Evolutionary conservation across 768 basidiomycete genomes (phyloP), one percentile per base, ranked within the genome.

Genomic region (Hygrocybe punicea): DNA sequence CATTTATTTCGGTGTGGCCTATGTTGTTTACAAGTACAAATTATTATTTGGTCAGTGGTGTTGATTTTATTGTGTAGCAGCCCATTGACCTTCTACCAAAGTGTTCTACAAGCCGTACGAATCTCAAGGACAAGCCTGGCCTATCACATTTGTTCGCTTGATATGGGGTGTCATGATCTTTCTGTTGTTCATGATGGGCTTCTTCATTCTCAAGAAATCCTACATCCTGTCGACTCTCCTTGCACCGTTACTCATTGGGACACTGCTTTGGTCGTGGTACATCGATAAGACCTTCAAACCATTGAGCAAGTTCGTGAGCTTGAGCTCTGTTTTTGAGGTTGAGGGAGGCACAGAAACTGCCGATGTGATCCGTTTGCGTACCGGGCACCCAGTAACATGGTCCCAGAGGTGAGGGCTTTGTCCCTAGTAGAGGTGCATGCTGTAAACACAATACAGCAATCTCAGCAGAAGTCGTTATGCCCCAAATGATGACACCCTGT

Each of bases 21-120:
- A 99, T 68, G 80, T 98, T 5, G 95, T 97, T 2, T 98, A 98
- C 82, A 99, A 99, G 77, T 97, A 98, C 76, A 96, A 97, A 65
- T 80, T 98, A 4, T 77, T 98, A 0, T 97, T 96, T 64, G 93
- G 95, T 95, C 56, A 55, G 90, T 39, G 47, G 7, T 35, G 23
- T 24, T 13, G 29, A n/a, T 17, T 51, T 50, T 35, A 44, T 33
- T 33, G 6, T 48, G n/a, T 14, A 23, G 11, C 36, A 49, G 48
- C 11, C 3, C 53, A 47, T 58, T 58, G 48, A 47, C 17, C 16
- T 42, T 35, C 13, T 29, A 23, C 53, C 2, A 1, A 66, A 97
- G 94, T 98, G 17, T 98, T 96, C 77, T 97, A 97, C 77, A 98
- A 98, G 67, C 96, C 97, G 0, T 98, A 98, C 71, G 95, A 98